A percentile compares a stretch with the other conserved stretches of the same genome.
These are phyloP conservation scores for Glomus cerebriforme DNA, from an alignment of 192 early-diverging fungal genomes.

Conservation along the genomic window DNA sequence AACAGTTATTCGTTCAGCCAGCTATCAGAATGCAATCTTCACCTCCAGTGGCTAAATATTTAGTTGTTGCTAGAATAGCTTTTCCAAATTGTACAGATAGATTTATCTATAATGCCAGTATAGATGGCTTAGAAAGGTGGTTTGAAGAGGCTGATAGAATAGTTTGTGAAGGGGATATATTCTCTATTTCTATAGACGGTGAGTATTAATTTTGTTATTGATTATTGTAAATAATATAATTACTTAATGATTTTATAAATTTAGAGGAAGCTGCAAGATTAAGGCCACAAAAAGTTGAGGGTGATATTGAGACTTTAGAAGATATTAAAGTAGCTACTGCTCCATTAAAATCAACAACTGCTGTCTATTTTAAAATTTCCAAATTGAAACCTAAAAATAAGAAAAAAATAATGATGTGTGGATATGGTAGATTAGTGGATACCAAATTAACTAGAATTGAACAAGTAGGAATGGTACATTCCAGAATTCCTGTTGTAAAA, in stretches of 20 bases:
- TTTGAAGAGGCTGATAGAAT: slow-evolving; percentile 65
- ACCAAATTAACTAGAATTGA: slow-evolving; percentile 60
- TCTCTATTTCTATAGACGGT: slow-evolving; percentile 68
- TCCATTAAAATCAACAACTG: slow-evolving; percentile 30
- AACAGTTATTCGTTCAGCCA: slow-evolving; percentile 27
- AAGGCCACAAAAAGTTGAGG: slow-evolving; percentile 42
- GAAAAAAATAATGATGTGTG: slow-evolving; percentile 25
- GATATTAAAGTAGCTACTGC: slow-evolving; percentile 39
- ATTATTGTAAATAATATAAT: not conserved
- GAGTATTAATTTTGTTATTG: slow-evolving; percentile 11
- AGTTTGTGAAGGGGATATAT: slow-evolving; percentile 69
- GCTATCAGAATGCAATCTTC: slow-evolving; percentile 20
- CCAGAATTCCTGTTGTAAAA: slow-evolving; percentile 51
- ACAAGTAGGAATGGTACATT: slow-evolving; percentile 65
- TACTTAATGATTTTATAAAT: slow-evolving; percentile 10
- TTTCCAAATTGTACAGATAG: slow-evolving; percentile 63
- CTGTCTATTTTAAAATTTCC: slow-evolving; percentile 60
- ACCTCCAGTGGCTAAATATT: slow-evolving; percentile 55
- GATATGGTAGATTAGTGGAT: slow-evolving; percentile 40
- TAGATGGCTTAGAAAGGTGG: slow-evolving; percentile 63
- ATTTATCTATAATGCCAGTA: slow-evolving; percentile 53
- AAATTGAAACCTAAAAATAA: slow-evolving; percentile 30
- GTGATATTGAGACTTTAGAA: slow-evolving; percentile 39
- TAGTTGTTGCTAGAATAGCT: slow-evolving; percentile 69
- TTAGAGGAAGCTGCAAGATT: slow-evolving; percentile 52